Percentiles rank a stretch among this genome's conserved stretches.
phyloP scores from a whole-genome alignment of 2,329 filamentous ascomycete species.

The Proliferodiscus dingleyae region DNA sequence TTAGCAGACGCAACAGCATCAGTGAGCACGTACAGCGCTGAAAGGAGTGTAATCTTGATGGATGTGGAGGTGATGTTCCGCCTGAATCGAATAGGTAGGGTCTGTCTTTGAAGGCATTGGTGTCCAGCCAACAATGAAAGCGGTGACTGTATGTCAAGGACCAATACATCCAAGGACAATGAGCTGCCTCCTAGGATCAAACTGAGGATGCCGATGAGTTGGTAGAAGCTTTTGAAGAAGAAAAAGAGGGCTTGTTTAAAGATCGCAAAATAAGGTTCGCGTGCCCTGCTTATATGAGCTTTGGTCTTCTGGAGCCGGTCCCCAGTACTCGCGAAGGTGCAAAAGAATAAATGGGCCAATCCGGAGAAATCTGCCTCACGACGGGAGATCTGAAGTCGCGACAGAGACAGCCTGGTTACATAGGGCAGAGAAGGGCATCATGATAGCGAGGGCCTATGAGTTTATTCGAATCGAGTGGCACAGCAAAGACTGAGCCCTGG shows the following conservation, averaged over 20 bases:
- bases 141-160: too few relatives aligned
- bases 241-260: not conserved
- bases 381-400: conserved; percentile 7
- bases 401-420: conserved; percentile 6
- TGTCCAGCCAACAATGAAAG: too few relatives aligned
- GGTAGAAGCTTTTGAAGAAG: not conserved
- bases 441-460: conserved; percentile 17
- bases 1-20: not conserved
- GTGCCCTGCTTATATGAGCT: not conserved
- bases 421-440: conserved; percentile 16
- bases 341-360: conserved; percentile 13
- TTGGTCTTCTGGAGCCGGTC: conserved; percentile 5
- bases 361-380: conserved; percentile 16
- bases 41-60: conserved; percentile 18
- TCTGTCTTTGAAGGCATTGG: conserved; percentile 12
- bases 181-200: not conserved
- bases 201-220: not conserved
- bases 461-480: conserved; percentile 20
- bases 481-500: conserved; percentile 21
- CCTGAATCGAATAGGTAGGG: conserved; percentile 7
- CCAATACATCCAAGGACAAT: conserved; percentile 3
- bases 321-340: conserved; percentile 2
- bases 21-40: conserved; percentile 23
- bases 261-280: not conserved
- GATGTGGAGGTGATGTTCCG: conserved; percentile 9